A percentile compares a stretch with the other conserved stretches of the same genome.
These are phyloP conservation scores for Kwoniella heveanensis DNA, from an alignment of 768 basidiomycete genomes.

Conservation along the genomic window DNA sequence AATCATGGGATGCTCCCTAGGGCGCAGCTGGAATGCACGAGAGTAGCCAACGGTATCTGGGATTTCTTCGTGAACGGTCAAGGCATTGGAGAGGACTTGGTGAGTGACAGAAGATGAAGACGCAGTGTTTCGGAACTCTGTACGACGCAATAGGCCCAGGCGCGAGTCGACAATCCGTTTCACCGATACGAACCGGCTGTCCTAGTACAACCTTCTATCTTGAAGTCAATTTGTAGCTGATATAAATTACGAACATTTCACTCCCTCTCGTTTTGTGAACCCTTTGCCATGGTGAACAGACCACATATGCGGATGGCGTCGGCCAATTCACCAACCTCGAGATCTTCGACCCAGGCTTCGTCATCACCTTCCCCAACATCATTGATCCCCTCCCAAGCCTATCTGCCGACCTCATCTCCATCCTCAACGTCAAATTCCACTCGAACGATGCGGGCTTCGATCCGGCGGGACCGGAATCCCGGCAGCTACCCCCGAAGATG, in stretches of 20 bases:
- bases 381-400: too few relatives aligned
- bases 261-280: too few relatives aligned
- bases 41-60: not conserved
- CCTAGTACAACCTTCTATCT: too few relatives aligned
- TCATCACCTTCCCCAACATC: not conserved
- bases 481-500: conserved; percentile 4
- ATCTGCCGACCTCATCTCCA: not conserved
- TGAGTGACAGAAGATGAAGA: too few relatives aligned
- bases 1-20: not conserved
- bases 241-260: too few relatives aligned
- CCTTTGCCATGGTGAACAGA: too few relatives aligned
- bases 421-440: not conserved
- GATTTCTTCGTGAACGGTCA: not conserved
- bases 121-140: too few relatives aligned
- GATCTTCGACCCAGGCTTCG: not conserved
- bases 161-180: too few relatives aligned
- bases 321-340: not conserved
- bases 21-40: not conserved
- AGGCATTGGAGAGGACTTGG: not conserved
- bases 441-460: not conserved
- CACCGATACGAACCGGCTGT: too few relatives aligned
- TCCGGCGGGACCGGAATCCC: too few relatives aligned
- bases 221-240: too few relatives aligned
- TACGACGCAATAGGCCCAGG: too few relatives aligned
- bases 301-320: not conserved